phyloP scores from a whole-genome alignment of 202 grass and related monocot genomes.

The Panicum hallii region DNA sequence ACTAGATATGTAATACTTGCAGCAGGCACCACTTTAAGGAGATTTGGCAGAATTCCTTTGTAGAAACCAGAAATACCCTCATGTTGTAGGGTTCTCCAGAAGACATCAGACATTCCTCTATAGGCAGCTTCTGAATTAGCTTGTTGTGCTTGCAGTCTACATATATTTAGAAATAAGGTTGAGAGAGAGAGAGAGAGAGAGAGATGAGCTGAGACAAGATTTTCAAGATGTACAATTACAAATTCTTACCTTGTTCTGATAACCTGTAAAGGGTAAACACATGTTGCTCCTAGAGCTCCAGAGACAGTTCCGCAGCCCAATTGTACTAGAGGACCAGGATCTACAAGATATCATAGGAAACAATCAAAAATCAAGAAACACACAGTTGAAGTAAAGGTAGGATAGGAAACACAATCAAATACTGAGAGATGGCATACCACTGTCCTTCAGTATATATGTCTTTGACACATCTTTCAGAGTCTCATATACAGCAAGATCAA shows the following conservation, averaged over 20 bases:
- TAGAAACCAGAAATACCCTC: constrained; percentile 92
- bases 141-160: constrained; percentile 91
- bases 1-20: constrained; percentile 97
- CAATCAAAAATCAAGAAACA: constrained; percentile 46
- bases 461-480: constrained; percentile 91
- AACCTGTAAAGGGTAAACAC: constrained; percentile 97
- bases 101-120: constrained; percentile 94
- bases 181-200: constrained; percentile 22
- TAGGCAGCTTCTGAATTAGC: constrained; percentile 73
- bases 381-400: constrained; percentile 11
- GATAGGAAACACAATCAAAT: constrained; percentile 26
- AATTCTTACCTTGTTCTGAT: constrained; percentile 89
- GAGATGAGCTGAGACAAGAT: not conserved
- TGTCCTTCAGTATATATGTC: constrained; percentile 82
- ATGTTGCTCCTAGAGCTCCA: constrained; percentile 90
- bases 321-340: constrained; percentile 92
- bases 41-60: constrained; percentile 93
- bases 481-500: constrained; percentile 97
- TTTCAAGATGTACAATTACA: constrained; percentile 29
- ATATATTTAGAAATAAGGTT: constrained; percentile 56
- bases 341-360: constrained; percentile 52
- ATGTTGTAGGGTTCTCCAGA: constrained; percentile 85
- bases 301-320: constrained; percentile 89
- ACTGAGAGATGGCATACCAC: constrained; percentile 56
- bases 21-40: constrained; percentile 96